Base-by-base conservation (phyloP, 768 basidiomycete genomes). In the Daedaleopsis nitida region DNA sequence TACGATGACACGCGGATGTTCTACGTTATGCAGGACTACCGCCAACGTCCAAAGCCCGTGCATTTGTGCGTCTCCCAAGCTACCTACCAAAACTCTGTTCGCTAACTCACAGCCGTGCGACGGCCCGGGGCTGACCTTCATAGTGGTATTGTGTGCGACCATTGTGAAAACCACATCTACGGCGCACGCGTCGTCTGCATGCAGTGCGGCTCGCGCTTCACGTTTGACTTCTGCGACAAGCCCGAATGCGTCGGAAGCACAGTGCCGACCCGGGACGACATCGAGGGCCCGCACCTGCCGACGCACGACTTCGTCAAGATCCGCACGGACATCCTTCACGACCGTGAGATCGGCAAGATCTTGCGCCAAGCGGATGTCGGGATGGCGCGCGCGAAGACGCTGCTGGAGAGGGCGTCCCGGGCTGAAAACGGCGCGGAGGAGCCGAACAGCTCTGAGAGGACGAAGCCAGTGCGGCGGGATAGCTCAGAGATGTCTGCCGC, bases 201-300 rank as follows among this genome's bases (percentile, higher is more conserved):
- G 17, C 49, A 63, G 16, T 65, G 64, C 19, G 52, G 65, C 32
- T 49, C 49, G 32, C 1, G n/a, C 0, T 48, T 51, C 19, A 66
- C 68, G 1, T 27, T 68, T 57, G 66, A 69, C 62, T 62, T 67
- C 58, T 69, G 68, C 53, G 62, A 67, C 59, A 55, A 66, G 44
- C 49, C 59, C 37, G 39, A 45, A 1, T 70, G 65, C 57, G 23
- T 58, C 23, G n/a, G n/a, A n/a, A 37, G 50, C 3, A 49, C 47
- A 6, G 47, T 32, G n/a, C 14, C 10, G 5, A 56, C 45, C 9
- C 50, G 52, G 32, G 51, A 62, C 21, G 53, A 65, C 27, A 16
- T 57, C 12, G 21, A 5, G 17, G n/a, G 37, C 2, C 54, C 61
- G 3, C 66, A 68, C 42, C 16, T 38, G 49, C 24, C 63, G 14